A percentile compares a stretch with the other conserved stretches of the same genome.
phyloP scores from a whole-genome alignment of 2,329 filamentous ascomycete species.

The Colletotrichum gloeosporioides region DNA sequence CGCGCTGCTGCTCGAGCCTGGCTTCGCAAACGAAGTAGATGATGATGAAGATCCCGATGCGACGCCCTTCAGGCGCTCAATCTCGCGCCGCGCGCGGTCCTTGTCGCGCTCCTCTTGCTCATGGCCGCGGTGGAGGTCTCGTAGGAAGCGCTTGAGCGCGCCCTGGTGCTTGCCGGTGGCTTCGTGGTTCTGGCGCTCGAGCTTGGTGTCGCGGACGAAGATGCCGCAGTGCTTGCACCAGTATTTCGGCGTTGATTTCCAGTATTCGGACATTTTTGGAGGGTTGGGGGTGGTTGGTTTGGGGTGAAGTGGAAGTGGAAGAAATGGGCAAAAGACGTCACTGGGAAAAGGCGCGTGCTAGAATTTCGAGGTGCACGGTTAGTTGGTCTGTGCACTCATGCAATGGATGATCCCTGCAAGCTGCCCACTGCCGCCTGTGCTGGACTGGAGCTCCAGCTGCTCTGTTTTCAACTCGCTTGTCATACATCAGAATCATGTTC shows the following conservation, averaged over 20 bases:
- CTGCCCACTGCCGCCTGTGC: background rate
- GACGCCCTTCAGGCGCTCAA: constrained; percentile 83
- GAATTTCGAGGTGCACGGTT: background rate
- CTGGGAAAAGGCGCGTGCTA: background rate
- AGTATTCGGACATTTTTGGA: constrained; percentile 86
- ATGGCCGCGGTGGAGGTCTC: constrained; percentile 84
- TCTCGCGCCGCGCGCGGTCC: constrained; percentile 81
- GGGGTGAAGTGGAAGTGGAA: background rate
- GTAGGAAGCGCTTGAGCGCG: constrained; percentile 85
- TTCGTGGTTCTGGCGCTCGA: constrained; percentile 90
- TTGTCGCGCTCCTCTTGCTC: constrained; percentile 83
- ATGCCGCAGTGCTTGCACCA: constrained; percentile 97
- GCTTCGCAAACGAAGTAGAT: constrained; percentile 33
- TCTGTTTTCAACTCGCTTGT: background rate
- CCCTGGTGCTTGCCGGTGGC: constrained; percentile 84
- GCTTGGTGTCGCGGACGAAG: constrained; percentile 90
- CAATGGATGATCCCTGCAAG: background rate
- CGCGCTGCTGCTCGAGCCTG: constrained; percentile 11
- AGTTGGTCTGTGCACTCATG: background rate
- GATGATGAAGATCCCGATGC: constrained; percentile 53
- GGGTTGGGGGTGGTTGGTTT: background rate
- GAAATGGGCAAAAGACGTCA: background rate
- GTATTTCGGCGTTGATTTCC: constrained; percentile 97
- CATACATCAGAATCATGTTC: background rate
- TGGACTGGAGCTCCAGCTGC: background rate